Conservation (phyloP, 2,329 filamentous ascomycete genomes). For the Cladosporium colombiae region DNA sequence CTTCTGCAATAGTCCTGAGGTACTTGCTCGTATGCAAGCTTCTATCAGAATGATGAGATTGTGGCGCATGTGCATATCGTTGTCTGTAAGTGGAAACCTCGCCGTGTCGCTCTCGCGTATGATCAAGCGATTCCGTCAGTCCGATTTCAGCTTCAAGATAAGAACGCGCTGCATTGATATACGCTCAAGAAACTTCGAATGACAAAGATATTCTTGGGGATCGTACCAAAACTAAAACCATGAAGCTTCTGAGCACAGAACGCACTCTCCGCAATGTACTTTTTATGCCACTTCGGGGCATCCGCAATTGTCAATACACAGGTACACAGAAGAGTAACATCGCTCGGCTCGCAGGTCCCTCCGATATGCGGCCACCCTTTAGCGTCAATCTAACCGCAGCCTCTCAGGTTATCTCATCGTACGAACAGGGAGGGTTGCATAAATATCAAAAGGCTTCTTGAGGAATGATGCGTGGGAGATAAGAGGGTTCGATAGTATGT, state of each 20-base stretch:
- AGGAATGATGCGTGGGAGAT: background rate
- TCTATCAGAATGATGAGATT: background rate
- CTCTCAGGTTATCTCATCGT: background rate
- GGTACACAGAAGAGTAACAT: background rate
- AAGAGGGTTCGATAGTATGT: background rate
- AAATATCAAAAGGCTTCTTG: background rate
- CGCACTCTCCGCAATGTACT: background rate
- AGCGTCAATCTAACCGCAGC: background rate
- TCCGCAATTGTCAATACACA: background rate
- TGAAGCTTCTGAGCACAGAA: no score
- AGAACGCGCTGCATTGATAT: background rate
- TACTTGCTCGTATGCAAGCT: no score
- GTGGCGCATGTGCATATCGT: background rate
- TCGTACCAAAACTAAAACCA: background rate
- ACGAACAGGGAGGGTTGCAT: background rate
- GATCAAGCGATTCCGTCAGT: background rate
- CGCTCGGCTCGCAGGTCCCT: conserved; percentile 4
- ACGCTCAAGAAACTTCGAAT: no score
- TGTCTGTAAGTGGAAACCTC: background rate
- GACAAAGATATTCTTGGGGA: background rate
- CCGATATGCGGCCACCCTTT: background rate
- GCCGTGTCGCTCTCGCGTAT: background rate
- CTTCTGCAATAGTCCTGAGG: background rate
- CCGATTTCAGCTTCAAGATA: background rate
- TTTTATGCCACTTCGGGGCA: background rate